These are phyloP conservation scores for Colletotrichum tropicale DNA, from an alignment of 2,329 filamentous ascomycete genomes.

Conservation along the genomic window DNA sequence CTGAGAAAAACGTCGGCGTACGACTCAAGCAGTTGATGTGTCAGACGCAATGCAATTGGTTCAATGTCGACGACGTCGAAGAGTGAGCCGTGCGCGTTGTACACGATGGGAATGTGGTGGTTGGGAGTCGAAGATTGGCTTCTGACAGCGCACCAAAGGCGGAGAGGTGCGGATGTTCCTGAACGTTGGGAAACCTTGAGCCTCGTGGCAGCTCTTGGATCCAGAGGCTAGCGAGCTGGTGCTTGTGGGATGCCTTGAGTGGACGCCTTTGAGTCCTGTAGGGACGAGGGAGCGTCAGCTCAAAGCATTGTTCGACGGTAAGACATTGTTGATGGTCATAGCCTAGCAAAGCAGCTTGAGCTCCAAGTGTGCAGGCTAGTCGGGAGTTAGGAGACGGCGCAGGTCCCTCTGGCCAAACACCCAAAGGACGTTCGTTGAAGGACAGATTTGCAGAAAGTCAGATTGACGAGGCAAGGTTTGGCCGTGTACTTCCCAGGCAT, in stretches of 20 bases:
- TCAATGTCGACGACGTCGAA: neutral
- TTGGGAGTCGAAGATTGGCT: neutral
- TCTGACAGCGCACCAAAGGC: neutral
- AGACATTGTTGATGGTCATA: neutral
- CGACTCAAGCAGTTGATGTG: neutral
- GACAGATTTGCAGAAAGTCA: neutral
- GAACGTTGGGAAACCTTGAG: neutral
- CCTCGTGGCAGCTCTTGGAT: neutral
- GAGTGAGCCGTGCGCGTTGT: neutral
- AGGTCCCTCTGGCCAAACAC: neutral
- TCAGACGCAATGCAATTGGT: neutral
- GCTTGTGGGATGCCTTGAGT: neutral
- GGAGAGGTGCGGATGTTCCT: neutral
- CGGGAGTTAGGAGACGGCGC: neutral
- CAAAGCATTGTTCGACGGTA: neutral
- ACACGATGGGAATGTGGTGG: neutral
- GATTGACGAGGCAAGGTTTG: neutral
- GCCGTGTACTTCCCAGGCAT: neutral
- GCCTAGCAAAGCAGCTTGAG: neutral
- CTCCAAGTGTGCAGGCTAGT: neutral
- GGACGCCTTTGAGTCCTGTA: neutral
- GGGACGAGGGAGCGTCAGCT: neutral
- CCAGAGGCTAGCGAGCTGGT: neutral
- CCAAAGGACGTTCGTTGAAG: neutral
- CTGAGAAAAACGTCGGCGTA: neutral